A percentile compares a stretch with the other conserved stretches of the same genome.
Conservation (phyloP, 805 yeast genomes). For the Zygosaccharomyces gambellarensis region DNA sequence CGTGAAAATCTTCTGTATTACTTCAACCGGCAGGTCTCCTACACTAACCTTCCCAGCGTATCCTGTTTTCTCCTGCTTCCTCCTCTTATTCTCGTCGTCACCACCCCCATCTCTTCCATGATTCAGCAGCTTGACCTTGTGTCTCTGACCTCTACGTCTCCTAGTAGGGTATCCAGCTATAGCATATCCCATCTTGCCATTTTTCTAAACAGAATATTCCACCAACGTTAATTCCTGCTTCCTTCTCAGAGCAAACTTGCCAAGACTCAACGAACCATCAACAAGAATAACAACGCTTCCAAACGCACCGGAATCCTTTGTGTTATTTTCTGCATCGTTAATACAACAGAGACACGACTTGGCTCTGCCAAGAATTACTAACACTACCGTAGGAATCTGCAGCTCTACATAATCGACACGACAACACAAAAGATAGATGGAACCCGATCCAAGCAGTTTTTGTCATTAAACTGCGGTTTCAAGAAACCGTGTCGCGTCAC, state of each 20-base stretch:
- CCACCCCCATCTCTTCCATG: background rate
- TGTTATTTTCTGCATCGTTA: background rate
- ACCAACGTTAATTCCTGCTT: too few relatives aligned
- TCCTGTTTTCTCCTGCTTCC: background rate
- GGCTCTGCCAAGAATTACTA: background rate
- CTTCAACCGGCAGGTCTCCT: conserved; percentile 17
- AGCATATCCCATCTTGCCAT: conserved; percentile 18
- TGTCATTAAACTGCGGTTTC: too few relatives aligned
- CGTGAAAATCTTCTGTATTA: conserved; percentile 19
- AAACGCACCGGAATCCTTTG: background rate
- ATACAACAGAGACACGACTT: background rate
- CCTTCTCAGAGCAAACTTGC: background rate
- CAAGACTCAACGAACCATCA: background rate
- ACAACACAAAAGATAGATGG: background rate
- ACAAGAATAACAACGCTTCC: background rate
- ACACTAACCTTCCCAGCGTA: background rate
- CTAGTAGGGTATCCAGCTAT: conserved; percentile 18
- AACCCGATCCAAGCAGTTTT: background rate
- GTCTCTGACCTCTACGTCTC: conserved; percentile 11
- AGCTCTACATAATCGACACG: background rate
- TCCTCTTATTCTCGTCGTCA: background rate
- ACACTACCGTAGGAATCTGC: background rate
- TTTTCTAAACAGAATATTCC: background rate
- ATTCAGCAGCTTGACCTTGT: conserved; percentile 1
- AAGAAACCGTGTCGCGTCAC: background rate